phyloP scores from a whole-genome alignment of 352 stramenopile genomes.

The Globisporangium paroecandrum region DNA sequence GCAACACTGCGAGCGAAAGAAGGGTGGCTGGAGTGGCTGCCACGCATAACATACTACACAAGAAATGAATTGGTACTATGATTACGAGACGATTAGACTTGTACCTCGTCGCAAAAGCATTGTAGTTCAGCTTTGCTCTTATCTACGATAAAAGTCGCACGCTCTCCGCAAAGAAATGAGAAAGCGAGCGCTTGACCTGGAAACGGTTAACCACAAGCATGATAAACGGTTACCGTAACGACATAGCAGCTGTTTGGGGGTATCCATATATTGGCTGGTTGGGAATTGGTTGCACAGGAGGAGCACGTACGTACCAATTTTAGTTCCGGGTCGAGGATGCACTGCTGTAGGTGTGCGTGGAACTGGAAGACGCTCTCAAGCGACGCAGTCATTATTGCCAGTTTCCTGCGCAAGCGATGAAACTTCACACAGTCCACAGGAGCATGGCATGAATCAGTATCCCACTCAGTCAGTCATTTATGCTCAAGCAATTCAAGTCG shows the following conservation, averaged over 20 bases:
- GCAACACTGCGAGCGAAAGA: neutral
- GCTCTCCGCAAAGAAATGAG: neutral
- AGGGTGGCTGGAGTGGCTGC: neutral
- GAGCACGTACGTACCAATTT: constrained; percentile 19
- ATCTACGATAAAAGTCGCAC: neutral
- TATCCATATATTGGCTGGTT: neutral
- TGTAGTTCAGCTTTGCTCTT: neutral
- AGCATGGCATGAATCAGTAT: neutral
- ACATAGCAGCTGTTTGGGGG: too few species aligned
- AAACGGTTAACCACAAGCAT: neutral
- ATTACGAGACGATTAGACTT: neutral
- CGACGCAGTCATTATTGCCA: constrained; percentile 29
- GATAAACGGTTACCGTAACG: neutral
- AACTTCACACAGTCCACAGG: constrained; percentile 20
- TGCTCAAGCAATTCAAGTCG: neutral
- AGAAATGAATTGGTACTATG: neutral
- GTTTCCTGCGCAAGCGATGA: constrained; percentile 26
- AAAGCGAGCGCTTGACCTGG: neutral
- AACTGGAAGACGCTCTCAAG: constrained; percentile 55
- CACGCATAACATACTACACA: neutral
- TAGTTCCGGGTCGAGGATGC: constrained; percentile 41
- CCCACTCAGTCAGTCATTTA: neutral
- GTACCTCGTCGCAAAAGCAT: neutral
- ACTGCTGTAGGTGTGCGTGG: constrained; percentile 36
- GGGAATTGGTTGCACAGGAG: neutral